Percentiles rank a stretch among this genome's conserved stretches.
Evolutionary conservation across 805 yeast species (phyloP).

Genomic region (Kodamaea kaohsiungensis): DNA sequence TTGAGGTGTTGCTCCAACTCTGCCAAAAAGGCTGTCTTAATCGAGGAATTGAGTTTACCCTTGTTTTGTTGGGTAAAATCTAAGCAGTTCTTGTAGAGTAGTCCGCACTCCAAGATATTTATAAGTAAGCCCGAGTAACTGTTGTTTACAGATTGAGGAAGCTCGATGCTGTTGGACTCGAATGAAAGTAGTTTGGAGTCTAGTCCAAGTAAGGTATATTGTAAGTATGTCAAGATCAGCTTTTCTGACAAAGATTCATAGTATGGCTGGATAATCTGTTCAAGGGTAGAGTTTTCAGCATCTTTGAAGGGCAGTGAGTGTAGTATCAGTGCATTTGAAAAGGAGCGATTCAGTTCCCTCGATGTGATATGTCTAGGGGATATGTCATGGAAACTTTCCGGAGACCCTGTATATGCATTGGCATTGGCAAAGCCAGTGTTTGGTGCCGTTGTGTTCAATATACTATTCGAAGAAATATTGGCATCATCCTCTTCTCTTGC

Average conservation of each 20-base stretch:
- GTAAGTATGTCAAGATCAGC: slow-evolving; percentile 28
- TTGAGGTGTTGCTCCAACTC: slow-evolving; percentile 43
- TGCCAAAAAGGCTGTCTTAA: slow-evolving; percentile 61
- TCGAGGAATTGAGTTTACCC: slow-evolving; percentile 44
- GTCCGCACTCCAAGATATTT: slow-evolving; percentile 67
- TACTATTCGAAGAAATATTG: background rate
- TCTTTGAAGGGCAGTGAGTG: slow-evolving; percentile 16
- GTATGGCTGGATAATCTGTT: slow-evolving; percentile 23
- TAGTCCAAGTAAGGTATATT: slow-evolving; percentile 60
- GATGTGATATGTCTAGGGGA: slow-evolving; percentile 7
- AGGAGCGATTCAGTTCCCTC: slow-evolving; percentile 6
- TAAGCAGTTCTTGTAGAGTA: slow-evolving; percentile 55
- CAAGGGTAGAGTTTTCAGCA: slow-evolving; percentile 11
- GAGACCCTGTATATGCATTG: background rate
- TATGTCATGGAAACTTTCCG: slow-evolving; percentile 6
- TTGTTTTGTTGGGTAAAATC: slow-evolving; percentile 25
- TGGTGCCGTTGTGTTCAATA: background rate
- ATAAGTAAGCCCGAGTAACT: slow-evolving; percentile 58
- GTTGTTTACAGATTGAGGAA: slow-evolving; percentile 57
- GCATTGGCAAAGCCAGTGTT: background rate
- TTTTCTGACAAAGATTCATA: slow-evolving; percentile 33
- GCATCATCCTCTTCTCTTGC: slow-evolving; percentile 1
- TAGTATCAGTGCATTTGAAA: slow-evolving; percentile 2
- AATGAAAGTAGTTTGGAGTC: slow-evolving; percentile 59
- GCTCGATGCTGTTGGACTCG: slow-evolving; percentile 26